Percentiles rank a stretch among this genome's conserved stretches.
These are phyloP conservation scores for Jamesozyma jinghongensis DNA, from an alignment of 805 yeast genomes.

Conservation along the genomic window DNA sequence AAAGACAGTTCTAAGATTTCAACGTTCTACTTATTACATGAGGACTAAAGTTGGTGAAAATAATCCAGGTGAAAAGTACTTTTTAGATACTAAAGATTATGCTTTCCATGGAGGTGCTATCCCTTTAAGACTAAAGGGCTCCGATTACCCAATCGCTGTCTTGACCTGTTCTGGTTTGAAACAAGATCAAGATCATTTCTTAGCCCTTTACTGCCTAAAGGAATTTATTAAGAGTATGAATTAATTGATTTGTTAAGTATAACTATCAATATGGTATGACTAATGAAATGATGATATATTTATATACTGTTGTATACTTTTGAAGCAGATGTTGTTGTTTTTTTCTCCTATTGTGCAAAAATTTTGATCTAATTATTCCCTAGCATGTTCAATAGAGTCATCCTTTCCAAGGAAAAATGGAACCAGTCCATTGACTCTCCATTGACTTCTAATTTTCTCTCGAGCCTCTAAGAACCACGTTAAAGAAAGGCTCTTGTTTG, in stretches of 20 bases:
- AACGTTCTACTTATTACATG: conserved; percentile 39
- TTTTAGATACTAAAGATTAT: conserved; percentile 36
- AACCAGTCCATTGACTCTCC: conserved; percentile 40
- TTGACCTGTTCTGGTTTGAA: conserved; percentile 49
- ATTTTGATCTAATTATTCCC: too few species aligned
- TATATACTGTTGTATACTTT: not conserved
- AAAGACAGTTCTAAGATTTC: conserved; percentile 40
- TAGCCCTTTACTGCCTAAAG: conserved; percentile 29
- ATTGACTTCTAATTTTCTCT: conserved; percentile 41
- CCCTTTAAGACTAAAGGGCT: conserved; percentile 34
- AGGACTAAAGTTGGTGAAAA: conserved; percentile 36
- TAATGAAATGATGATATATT: not conserved
- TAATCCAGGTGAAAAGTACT: conserved; percentile 33
- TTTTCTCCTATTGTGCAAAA: too few species aligned
- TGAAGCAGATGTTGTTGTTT: too few species aligned
- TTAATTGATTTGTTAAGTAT: too few species aligned
- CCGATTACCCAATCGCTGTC: conserved; percentile 36
- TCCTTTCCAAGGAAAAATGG: conserved; percentile 17
- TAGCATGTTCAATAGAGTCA: not conserved
- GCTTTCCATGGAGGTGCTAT: conserved; percentile 52
- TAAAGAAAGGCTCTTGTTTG: conserved; percentile 2
- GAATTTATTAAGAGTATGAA: conserved; percentile 6
- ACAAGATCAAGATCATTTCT: conserved; percentile 45
- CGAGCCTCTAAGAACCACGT: conserved; percentile 33
- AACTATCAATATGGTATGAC: too few species aligned